Base-by-base conservation (phyloP, 352 stramenopile species). In the Phytophthora aleatoria region DNA sequence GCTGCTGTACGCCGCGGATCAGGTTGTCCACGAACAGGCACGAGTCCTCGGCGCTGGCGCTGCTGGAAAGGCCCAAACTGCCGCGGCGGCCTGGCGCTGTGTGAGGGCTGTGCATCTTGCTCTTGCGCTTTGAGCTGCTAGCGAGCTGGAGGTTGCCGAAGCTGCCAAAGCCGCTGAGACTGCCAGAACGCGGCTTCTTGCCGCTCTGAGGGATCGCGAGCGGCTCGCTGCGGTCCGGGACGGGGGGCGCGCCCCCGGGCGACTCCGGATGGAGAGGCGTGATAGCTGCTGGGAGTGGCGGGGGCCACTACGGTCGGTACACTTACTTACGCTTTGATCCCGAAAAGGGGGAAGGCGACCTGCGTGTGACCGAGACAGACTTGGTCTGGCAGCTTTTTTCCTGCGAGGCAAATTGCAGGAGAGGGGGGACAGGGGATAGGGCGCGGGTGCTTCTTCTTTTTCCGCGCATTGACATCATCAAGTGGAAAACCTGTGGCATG, bases 1-100 rank as follows among this genome's bases (percentile, higher is more conserved):
- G 79, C 28, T 53, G 39, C 64, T 93, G 84, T 20, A 91, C 81
- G 31, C 62, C 61, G 43, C 87, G 82, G 53, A 93, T 91, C 31
- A 91, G 71, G 44, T 76, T 74, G 71, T 93, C 84, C 12, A 91
- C 83, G 38, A 79, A 78, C 27, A 76, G 60, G 36, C 66, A 86
- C 31, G 72, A 85, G 66, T 91, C 84, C 59, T 93, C 84, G 28
- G 77, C 81, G 9, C 51, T 74, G 28, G 64, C 61, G 24, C 52
- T 49, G 11, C 31, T 71, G 47, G 69, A 49, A 10, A 74, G 8
- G 1, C 45, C 69, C 0, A 71, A 8, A 42, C 59, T 69, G n/a
- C 64, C 63, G 15, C 59, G 67, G 15, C 70, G 61, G 10, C 48
- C 20, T 4, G 52, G 60, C 3, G 50, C 33, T 5, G 54, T 28